Conservation (phyloP, 2,329 filamentous ascomycete genomes). For the Penicillium occitanis region DNA sequence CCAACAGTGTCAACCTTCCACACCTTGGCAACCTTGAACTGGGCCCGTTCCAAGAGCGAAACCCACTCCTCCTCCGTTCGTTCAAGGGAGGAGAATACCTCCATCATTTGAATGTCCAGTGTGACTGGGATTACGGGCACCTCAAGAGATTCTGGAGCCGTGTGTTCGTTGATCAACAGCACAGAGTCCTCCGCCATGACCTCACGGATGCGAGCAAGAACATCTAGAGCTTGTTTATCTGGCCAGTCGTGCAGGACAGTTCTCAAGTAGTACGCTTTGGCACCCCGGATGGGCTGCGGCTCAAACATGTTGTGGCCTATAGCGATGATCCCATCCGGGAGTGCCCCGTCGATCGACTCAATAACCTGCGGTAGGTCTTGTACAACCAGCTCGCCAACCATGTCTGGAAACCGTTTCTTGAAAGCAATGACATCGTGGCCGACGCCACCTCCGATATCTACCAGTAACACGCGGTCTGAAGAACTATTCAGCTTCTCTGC, state of each 20-base stretch:
- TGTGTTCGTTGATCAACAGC: slow-evolving; percentile 31
- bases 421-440: slow-evolving; percentile 11
- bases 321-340: slow-evolving; percentile 11
- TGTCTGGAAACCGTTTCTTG: slow-evolving; percentile 1
- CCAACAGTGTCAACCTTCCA: slow-evolving; percentile 6
- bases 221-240: slow-evolving; percentile 25
- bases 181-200: slow-evolving; percentile 30
- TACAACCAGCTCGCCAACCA: slow-evolving; percentile 4
- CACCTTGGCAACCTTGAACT: slow-evolving; percentile 21
- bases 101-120: slow-evolving; percentile 28
- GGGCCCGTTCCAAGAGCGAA: slow-evolving; percentile 24
- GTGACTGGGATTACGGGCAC: neutral
- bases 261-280: slow-evolving; percentile 30
- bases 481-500: slow-evolving; percentile 11
- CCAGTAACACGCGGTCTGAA: neutral
- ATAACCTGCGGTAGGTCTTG: slow-evolving; percentile 12
- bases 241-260: slow-evolving; percentile 32
- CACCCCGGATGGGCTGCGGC: slow-evolving; percentile 26
- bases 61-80: slow-evolving; percentile 28
- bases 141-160: neutral
- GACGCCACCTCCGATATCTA: slow-evolving; percentile 14
- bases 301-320: slow-evolving; percentile 25
- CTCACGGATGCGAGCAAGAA: slow-evolving; percentile 23
- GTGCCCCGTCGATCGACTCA: neutral
- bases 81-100: slow-evolving; percentile 25